Evolutionary conservation across 306 rosid genomes (phyloP).

Genomic region (Parietaria judaica): DNA sequence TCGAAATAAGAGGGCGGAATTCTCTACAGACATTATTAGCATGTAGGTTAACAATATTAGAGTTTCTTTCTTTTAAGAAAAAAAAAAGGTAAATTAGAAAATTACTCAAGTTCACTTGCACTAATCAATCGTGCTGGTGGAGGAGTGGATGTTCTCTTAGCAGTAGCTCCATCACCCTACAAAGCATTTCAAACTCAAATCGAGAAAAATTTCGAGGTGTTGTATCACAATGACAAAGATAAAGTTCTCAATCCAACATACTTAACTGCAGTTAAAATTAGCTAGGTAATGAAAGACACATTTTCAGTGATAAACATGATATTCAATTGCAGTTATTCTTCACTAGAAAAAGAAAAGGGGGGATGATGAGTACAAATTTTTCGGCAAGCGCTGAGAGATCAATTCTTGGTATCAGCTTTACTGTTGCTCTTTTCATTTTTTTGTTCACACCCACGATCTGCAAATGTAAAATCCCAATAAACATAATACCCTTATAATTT

Average conservation of each 20-base stretch:
- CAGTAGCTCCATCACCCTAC: conserved; percentile 75
- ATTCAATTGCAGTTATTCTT: too few relatives aligned
- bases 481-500: conserved; percentile 4
- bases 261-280: too few relatives aligned
- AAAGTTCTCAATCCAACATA: too few relatives aligned
- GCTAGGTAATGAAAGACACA: too few relatives aligned
- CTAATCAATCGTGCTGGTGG: conserved; percentile 88
- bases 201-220: too few relatives aligned
- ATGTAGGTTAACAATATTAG: conserved; percentile 1
- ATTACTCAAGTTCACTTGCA: conserved; percentile 90
- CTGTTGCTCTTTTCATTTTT: conserved; percentile 50
- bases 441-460: conserved; percentile 69
- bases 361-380: conserved; percentile 58
- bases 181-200: background rate
- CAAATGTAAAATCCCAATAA: conserved; percentile 22
- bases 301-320: too few relatives aligned
- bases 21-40: conserved; percentile 42
- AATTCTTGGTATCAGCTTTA: conserved; percentile 86
- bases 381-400: conserved; percentile 82
- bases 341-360: conserved; percentile 3
- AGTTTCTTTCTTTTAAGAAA: background rate
- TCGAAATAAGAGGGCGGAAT: conserved; percentile 79
- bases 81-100: background rate
- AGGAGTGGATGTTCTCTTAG: conserved; percentile 48
- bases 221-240: too few relatives aligned